Evolutionary conservation across 306 rosid species (phyloP).

Genomic region (Vigna reflexopilosa): DNA sequence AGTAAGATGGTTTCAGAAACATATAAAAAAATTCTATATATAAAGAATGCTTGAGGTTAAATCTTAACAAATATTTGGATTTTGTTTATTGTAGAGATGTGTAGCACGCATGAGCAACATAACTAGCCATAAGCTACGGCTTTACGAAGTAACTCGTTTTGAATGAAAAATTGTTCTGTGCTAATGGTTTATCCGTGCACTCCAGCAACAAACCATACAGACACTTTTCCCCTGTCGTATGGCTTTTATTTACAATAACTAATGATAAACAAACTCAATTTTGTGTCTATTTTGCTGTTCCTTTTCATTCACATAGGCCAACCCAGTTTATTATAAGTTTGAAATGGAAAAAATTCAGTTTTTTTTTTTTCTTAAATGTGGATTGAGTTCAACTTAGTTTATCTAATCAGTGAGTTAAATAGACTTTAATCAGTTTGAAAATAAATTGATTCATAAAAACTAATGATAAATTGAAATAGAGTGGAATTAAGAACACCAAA

Average conservation of each 20-base stretch:
- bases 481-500: background rate
- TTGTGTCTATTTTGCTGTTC: background rate
- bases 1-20: no score
- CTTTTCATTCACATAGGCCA: background rate
- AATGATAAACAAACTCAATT: background rate
- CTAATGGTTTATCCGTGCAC: slow-evolving; percentile 37
- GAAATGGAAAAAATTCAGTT: no score
- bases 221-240: background rate
- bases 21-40: no score
- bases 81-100: slow-evolving; percentile 11
- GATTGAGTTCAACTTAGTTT: no score
- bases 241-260: background rate
- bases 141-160: slow-evolving; percentile 11
- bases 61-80: background rate
- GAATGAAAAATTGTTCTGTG: background rate
- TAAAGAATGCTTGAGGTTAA: background rate
- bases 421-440: no score
- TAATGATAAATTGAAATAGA: background rate
- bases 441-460: no score
- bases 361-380: no score
- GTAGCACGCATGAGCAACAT: slow-evolving; percentile 42
- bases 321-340: no score
- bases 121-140: background rate
- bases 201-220: slow-evolving; percentile 8
- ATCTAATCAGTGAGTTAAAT: no score